These are phyloP conservation scores for Metschnikowia cubensis DNA, from an alignment of 805 yeast genomes.

Conservation along the genomic window DNA sequence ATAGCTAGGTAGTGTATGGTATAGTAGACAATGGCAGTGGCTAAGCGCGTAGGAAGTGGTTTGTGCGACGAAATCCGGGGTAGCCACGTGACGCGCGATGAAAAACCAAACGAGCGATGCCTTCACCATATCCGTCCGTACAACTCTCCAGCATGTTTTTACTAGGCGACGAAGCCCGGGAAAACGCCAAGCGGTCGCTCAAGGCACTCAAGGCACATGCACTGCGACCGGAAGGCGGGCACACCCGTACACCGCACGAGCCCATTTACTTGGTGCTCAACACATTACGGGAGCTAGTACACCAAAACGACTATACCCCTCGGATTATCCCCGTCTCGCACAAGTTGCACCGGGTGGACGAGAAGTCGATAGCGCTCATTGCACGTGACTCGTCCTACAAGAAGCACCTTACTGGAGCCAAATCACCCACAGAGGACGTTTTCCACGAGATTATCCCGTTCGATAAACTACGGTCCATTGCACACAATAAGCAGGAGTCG, in stretches of 20 bases:
- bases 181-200: conserved; percentile 16
- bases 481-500: conserved; percentile 41
- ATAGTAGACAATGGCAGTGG: too few species aligned
- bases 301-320: conserved; percentile 48
- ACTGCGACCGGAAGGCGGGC: background rate
- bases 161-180: conserved; percentile 19
- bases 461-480: conserved; percentile 48
- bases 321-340: conserved; percentile 56
- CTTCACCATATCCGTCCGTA: background rate
- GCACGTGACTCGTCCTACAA: conserved; percentile 75
- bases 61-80: background rate
- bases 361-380: conserved; percentile 53
- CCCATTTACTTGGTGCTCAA: conserved; percentile 44
- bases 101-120: conserved; percentile 1
- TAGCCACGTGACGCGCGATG: conserved; percentile 7
- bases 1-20: too few species aligned
- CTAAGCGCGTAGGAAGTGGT: too few species aligned
- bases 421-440: conserved; percentile 53
- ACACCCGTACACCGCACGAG: conserved; percentile 8
- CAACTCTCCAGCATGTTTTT: conserved; percentile 11
- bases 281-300: conserved; percentile 42
- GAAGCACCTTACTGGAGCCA: conserved; percentile 43
- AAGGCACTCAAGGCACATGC: conserved; percentile 15
- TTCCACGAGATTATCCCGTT: conserved; percentile 61
- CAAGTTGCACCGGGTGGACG: conserved; percentile 46